phyloP scores from a whole-genome alignment of 179 eudicot genomes.

The Pouteria campechiana region DNA sequence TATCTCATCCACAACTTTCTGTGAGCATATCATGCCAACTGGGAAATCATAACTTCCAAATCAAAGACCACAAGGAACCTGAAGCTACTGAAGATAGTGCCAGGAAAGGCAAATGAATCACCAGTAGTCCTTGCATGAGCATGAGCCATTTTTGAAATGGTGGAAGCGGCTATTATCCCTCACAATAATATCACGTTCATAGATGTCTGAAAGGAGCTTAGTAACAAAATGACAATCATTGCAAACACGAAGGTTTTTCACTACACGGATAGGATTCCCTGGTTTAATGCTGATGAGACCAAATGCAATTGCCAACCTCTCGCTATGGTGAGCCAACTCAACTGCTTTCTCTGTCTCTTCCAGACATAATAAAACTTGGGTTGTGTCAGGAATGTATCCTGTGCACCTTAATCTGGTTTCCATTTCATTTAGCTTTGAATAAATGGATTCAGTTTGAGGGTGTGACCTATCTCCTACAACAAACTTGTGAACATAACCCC shows the following conservation, averaged over 20 bases:
- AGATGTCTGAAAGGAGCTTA: conserved; percentile 39
- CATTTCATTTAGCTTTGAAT: conserved; percentile 26
- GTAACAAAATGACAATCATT: conserved; percentile 42
- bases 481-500: conserved; percentile 30
- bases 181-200: conserved; percentile 26
- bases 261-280: conserved; percentile 26
- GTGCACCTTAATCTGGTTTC: conserved; percentile 12
- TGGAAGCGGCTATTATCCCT: conserved; percentile 44
- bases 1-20: no score
- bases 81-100: no score
- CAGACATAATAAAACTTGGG: conserved; percentile 22
- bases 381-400: conserved; percentile 29
- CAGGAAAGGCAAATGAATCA: conserved; percentile 7
- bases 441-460: conserved; percentile 14
- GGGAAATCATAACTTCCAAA: no score
- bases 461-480: conserved; percentile 24
- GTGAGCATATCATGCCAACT: no score
- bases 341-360: conserved; percentile 30
- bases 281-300: conserved; percentile 31
- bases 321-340: conserved; percentile 34
- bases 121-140: conserved; percentile 54
- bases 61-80: no score
- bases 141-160: conserved; percentile 32
- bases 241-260: conserved; percentile 49
- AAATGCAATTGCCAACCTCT: conserved; percentile 45